Percentiles rank a stretch among this genome's conserved stretches.
phyloP scores from a whole-genome alignment of 2,329 filamentous ascomycete species.

The Talaromyces sp. region DNA sequence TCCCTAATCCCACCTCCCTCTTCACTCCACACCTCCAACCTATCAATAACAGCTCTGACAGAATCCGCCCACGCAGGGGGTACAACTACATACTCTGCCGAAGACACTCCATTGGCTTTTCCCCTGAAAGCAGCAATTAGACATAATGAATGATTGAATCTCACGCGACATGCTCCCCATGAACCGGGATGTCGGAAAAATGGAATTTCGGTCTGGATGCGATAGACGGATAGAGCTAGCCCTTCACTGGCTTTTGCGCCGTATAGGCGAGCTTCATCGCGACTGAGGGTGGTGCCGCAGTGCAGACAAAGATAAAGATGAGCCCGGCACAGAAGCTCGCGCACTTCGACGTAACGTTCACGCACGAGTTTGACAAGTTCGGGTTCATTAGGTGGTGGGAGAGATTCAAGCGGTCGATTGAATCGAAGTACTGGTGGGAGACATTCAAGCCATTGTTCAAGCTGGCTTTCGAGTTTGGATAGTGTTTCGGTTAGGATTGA shows the following conservation, averaged over 20 bases:
- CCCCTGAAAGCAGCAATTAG: slow-evolving; percentile 22
- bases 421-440: slow-evolving; percentile 22
- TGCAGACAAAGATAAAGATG: slow-evolving; percentile 24
- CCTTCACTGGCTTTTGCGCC: slow-evolving; percentile 23
- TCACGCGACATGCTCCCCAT: slow-evolving; percentile 24
- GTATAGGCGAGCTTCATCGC: slow-evolving; percentile 17
- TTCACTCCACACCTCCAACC: slow-evolving; percentile 22
- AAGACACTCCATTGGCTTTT: slow-evolving; percentile 17
- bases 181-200: slow-evolving; percentile 25
- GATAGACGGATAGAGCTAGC: slow-evolving; percentile 21
- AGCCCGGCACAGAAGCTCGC: slow-evolving; percentile 23
- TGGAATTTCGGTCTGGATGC: slow-evolving; percentile 24
- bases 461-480: slow-evolving; percentile 20
- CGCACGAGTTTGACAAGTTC: slow-evolving; percentile 24
- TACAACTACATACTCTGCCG: slow-evolving; percentile 20
- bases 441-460: slow-evolving; percentile 24
- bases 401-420: slow-evolving; percentile 20
- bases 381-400: slow-evolving; percentile 17
- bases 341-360: slow-evolving; percentile 24
- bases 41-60: slow-evolving; percentile 22
- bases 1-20: slow-evolving; percentile 24
- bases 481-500: slow-evolving; percentile 19
- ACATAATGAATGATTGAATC: slow-evolving; percentile 25
- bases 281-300: slow-evolving; percentile 15
- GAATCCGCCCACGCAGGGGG: slow-evolving; percentile 21